These are phyloP conservation scores for Persicaria maculosa DNA, from an alignment of 148 eudicot species.

Conservation along the genomic window DNA sequence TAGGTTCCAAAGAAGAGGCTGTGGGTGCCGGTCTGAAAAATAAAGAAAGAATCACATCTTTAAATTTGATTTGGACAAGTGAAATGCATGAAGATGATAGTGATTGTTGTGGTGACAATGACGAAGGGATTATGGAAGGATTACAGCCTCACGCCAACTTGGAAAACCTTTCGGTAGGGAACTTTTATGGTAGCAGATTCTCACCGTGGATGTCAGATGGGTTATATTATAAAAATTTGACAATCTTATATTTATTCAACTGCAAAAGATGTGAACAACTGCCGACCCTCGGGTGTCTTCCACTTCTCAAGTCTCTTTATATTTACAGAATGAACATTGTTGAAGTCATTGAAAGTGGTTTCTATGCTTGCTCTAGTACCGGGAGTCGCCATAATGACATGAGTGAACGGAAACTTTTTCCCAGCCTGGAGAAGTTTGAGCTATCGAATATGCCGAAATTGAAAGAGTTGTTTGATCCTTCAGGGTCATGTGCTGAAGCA, in stretches of 20 bases:
- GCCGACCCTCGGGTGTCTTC: not conserved
- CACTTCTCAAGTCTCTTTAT: not conserved
- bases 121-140: slow-evolving; percentile 7
- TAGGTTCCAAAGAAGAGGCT: slow-evolving; percentile 1
- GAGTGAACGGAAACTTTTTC: not conserved
- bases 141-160: slow-evolving; percentile 6
- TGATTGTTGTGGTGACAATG: not conserved
- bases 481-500: too few relatives aligned
- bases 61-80: not conserved
- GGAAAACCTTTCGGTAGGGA: not conserved
- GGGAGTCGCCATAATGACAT: not conserved
- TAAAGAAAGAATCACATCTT: not conserved
- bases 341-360: not conserved
- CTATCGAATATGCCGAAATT: not conserved
- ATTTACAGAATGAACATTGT: not conserved
- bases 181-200: not conserved
- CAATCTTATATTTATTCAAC: not conserved
- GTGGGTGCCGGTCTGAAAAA: not conserved
- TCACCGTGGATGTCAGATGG: not conserved
- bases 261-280: not conserved
- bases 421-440: not conserved
- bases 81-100: not conserved
- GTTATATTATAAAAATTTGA: not conserved
- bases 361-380: not conserved
- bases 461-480: not conserved